Conservation (phyloP, 192 early-diverging fungal genomes). For the Coemansia aciculifera region DNA sequence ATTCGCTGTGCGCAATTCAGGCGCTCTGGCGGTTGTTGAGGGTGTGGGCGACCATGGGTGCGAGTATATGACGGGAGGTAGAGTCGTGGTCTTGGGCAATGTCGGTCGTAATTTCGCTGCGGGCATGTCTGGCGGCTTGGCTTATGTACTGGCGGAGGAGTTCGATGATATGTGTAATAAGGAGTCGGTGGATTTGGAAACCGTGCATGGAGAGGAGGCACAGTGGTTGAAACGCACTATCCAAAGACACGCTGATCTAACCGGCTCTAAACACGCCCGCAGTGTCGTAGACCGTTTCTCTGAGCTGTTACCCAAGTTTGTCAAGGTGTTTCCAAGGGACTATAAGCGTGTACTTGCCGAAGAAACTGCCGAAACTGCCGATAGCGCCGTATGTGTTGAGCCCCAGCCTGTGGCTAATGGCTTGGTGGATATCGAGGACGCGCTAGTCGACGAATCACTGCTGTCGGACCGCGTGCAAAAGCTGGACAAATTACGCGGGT, state of each 20-base stretch:
- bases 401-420: conserved; percentile 60
- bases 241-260: conserved; percentile 77
- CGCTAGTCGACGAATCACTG: conserved; percentile 74
- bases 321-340: conserved; percentile 93
- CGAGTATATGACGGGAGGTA: conserved; percentile 99
- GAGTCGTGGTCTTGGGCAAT: conserved; percentile 82
- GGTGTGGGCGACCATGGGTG: conserved; percentile 98
- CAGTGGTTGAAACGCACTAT: conserved; percentile 73
- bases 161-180: conserved; percentile 79
- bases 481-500: conserved; percentile 94
- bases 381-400: not conserved
- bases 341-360: conserved; percentile 80
- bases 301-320: conserved; percentile 72
- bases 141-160: conserved; percentile 79
- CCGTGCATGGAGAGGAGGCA: conserved; percentile 76
- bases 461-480: conserved; percentile 65
- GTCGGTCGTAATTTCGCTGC: conserved; percentile 98
- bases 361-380: conserved; percentile 45
- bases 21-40: conserved; percentile 92
- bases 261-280: conserved; percentile 78
- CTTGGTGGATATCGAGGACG: conserved; percentile 88
- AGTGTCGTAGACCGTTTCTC: conserved; percentile 70
- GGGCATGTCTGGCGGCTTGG: conserved; percentile 97
- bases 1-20: conserved; percentile 98
- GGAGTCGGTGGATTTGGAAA: conserved; percentile 89